phyloP scores from a whole-genome alignment of 106 monocot species.

The Cymbidium sinense region DNA sequence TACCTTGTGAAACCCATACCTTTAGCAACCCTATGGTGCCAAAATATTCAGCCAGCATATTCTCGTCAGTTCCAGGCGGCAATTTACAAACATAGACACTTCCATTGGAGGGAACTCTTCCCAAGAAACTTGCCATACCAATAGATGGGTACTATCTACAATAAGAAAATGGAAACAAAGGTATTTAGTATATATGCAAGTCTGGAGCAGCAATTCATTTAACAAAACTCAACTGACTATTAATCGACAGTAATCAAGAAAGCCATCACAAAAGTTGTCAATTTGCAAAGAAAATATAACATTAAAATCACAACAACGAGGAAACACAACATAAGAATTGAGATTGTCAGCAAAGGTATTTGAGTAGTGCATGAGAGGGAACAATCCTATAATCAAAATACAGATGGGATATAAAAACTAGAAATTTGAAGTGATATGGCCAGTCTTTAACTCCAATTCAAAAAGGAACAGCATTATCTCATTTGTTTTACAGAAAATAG shows the following conservation, averaged over 20 bases:
- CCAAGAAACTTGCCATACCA: conserved; percentile 57
- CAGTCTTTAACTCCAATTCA: background rate
- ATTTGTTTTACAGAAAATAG: background rate
- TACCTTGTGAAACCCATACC: conserved; percentile 78
- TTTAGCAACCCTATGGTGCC: conserved; percentile 99
- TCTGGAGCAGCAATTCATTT: background rate
- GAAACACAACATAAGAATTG: background rate
- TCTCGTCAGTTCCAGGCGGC: conserved; percentile 89
- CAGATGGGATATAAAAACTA: background rate
- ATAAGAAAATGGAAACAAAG: background rate
- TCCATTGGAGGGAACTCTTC: conserved; percentile 60
- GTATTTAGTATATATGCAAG: background rate
- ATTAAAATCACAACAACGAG: background rate
- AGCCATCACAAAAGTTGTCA: background rate
- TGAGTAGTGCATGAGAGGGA: background rate
- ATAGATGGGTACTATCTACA: background rate
- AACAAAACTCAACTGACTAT: background rate
- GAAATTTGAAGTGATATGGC: background rate
- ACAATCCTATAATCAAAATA: background rate
- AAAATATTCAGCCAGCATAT: conserved; percentile 90
- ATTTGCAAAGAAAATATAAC: background rate
- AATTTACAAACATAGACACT: conserved; percentile 87
- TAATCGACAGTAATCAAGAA: background rate
- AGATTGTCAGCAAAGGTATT: background rate
- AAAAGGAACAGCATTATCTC: too few relatives aligned